These are phyloP conservation scores for Malassezia sp. DNA, from an alignment of 1,284 basidiomycete species.

Conservation along the genomic window DNA sequence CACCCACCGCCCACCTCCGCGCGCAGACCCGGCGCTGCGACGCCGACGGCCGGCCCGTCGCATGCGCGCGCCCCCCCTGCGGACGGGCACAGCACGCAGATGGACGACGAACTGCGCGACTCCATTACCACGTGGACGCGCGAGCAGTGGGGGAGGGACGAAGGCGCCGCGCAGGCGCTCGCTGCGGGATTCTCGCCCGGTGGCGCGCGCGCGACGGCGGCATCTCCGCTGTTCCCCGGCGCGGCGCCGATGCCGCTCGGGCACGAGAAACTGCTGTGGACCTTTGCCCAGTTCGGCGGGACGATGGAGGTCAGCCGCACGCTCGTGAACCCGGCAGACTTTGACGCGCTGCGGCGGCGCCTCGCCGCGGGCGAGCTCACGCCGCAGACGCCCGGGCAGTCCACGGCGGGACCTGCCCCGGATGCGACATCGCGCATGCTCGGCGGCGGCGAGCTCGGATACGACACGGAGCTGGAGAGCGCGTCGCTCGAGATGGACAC, in stretches of 20 bases:
- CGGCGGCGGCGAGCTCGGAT: conserved; percentile 34
- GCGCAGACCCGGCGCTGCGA: background rate
- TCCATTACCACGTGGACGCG: conserved; percentile 35
- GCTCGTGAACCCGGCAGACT: conserved; percentile 48
- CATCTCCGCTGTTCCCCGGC: conserved; percentile 21
- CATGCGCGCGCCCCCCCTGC: conserved; percentile 22
- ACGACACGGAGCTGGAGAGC: conserved; percentile 18
- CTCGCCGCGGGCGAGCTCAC: conserved; percentile 37
- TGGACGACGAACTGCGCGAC: conserved; percentile 46
- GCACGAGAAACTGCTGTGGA: conserved; percentile 67
- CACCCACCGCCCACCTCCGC: too few species aligned
- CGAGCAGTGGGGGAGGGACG: conserved; percentile 11
- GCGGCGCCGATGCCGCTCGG: conserved; percentile 41
- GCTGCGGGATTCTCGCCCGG: too few species aligned
- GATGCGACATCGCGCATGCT: conserved; percentile 24
- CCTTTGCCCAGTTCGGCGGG: conserved; percentile 72
- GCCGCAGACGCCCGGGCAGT: conserved; percentile 14
- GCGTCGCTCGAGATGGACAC: conserved; percentile 15
- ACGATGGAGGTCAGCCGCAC: conserved; percentile 52
- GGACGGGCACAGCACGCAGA: conserved; percentile 42
- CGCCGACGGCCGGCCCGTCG: background rate
- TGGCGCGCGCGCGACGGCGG: conserved; percentile 1
- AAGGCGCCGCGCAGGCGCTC: background rate
- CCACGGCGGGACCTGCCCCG: conserved; percentile 22
- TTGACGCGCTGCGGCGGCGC: conserved; percentile 45